Evolutionary conservation across 768 basidiomycete genomes (phyloP).

Genomic region (Omphalotus guepiniiformis): DNA sequence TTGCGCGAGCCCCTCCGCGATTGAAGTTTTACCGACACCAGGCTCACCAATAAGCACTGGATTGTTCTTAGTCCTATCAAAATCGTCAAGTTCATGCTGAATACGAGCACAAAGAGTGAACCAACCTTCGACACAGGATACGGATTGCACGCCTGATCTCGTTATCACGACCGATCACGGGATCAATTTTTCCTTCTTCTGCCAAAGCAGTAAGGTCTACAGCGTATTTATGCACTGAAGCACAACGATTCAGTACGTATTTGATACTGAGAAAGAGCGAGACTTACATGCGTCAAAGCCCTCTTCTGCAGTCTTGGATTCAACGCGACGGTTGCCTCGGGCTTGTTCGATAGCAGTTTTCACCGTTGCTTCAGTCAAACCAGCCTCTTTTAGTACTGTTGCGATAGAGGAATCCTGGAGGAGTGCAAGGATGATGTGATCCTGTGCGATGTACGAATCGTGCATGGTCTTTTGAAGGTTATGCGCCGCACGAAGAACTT

Average conservation of each 20-base stretch:
- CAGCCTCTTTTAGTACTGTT: conserved; percentile 69
- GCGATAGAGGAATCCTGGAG: conserved; percentile 68
- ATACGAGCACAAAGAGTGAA: neutral
- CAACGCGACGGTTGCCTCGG: conserved; percentile 81
- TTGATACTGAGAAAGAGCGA: neutral
- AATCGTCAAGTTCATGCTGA: neutral
- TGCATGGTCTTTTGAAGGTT: conserved; percentile 78
- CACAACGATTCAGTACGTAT: neutral
- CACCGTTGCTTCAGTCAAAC: conserved; percentile 64
- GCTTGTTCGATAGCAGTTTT: conserved; percentile 76
- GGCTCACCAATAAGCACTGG: conserved; percentile 96
- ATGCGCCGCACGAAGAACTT: conserved; percentile 73
- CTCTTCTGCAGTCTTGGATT: conserved; percentile 79
- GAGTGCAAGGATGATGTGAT: conserved; percentile 85
- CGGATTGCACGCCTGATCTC: conserved; percentile 85
- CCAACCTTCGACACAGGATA: conserved; percentile 72
- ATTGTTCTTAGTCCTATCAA: conserved; percentile 84
- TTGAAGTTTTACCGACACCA: conserved; percentile 90
- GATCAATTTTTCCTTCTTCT: conserved; percentile 92
- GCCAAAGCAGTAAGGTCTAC: conserved; percentile 84
- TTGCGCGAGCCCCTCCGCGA: conserved; percentile 93
- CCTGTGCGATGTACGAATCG: conserved; percentile 90
- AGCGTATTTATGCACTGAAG: conserved; percentile 70
- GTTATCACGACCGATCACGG: conserved; percentile 89
- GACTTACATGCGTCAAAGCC: conserved; percentile 73